Base-by-base conservation (phyloP, 2,329 filamentous ascomycete species). In the Aspergillus texensis region DNA sequence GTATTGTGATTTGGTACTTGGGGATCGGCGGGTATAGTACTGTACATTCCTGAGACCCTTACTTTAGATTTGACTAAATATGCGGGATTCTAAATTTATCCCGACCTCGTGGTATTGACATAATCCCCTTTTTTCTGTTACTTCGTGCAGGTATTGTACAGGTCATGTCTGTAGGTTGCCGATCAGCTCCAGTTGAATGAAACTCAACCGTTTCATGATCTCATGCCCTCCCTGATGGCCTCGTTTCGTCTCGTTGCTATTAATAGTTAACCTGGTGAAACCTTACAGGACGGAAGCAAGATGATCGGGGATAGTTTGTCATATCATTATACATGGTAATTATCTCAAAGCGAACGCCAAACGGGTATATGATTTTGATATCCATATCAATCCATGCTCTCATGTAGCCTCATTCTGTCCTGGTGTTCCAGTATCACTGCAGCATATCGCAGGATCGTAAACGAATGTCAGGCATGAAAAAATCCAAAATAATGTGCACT, bases 281-380 rank as follows among this genome's bases (percentile, higher is more conserved):
- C 52, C 30, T 11, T 16, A 24, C 32, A 26, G 21, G 12, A 32
- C 0, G 10, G 9, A 32, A 32, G 10, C 12, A 19, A 14, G 32
- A 26, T 55, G 52, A 55, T 55, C 11, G n/a, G 32, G 24, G 32
- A 55, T 36, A 36, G 26, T 55, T 39, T 39, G n/a, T 55, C 32
- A 36, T 39, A 39, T 55, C 52, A 55, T 16, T 55, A 24, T 55
- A 55, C 52, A 55, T n/a, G 52, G 21, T 39, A 26, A 55, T 39
- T 39, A 55, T 39, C 24, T 19, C 50, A 39, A 55, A 36, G 21
- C 9, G 6, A 55, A 55, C 52, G 52, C 52, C 52, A 55, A 55
- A 21, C 52, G 52, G 52, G 52, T 55, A 55, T 55, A 55, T 55
- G 32, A 39, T 55, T 55, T 55, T 55, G 34, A 55, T 55, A 55